Percentiles rank a stretch among this genome's conserved stretches.
Conservation (phyloP, 2,329 filamentous ascomycete genomes). For the Apiospora aurea region DNA sequence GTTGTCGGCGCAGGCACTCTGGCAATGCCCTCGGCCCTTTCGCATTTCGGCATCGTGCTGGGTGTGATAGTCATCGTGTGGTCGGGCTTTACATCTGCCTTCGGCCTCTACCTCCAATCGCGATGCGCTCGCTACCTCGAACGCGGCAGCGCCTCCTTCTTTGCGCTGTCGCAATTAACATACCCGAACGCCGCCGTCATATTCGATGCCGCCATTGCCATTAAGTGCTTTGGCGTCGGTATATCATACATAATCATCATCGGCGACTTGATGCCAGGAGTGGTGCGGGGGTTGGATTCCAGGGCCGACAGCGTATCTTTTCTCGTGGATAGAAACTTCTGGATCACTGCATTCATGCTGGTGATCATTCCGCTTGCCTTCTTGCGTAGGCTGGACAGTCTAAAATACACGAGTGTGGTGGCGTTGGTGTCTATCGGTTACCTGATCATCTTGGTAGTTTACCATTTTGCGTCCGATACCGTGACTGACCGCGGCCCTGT, state of each 20-base stretch:
- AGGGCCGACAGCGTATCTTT: slow-evolving; percentile 71
- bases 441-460: slow-evolving; percentile 89
- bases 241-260: slow-evolving; percentile 99
- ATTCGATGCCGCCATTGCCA: slow-evolving; percentile 93
- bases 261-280: slow-evolving; percentile 96
- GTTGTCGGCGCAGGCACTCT: slow-evolving; percentile 94
- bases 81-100: slow-evolving; percentile 87
- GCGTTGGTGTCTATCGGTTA: slow-evolving; percentile 94
- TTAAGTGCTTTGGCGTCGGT: slow-evolving; percentile 98
- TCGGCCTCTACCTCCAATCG: slow-evolving; percentile 93
- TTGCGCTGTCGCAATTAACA: slow-evolving; percentile 94
- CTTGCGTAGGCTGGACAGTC: slow-evolving; percentile 85
- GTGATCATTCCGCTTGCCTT: slow-evolving; percentile 95
- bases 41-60: slow-evolving; percentile 91
- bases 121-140: slow-evolving; percentile 94
- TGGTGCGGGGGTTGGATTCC: slow-evolving; percentile 80
- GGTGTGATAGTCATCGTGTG: slow-evolving; percentile 87
- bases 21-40: slow-evolving; percentile 93
- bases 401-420: slow-evolving; percentile 96
- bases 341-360: slow-evolving; percentile 98
- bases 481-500: slow-evolving; percentile 77
- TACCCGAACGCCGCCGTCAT: slow-evolving; percentile 95
- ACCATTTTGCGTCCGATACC: slow-evolving; percentile 86
- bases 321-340: slow-evolving; percentile 89
- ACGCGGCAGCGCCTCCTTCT: slow-evolving; percentile 87